Percentiles rank a stretch among this genome's conserved stretches.
These are phyloP conservation scores for Talaromyces stipitatus DNA, from an alignment of 495 filamentous ascomycete genomes.

Conservation along the genomic window DNA sequence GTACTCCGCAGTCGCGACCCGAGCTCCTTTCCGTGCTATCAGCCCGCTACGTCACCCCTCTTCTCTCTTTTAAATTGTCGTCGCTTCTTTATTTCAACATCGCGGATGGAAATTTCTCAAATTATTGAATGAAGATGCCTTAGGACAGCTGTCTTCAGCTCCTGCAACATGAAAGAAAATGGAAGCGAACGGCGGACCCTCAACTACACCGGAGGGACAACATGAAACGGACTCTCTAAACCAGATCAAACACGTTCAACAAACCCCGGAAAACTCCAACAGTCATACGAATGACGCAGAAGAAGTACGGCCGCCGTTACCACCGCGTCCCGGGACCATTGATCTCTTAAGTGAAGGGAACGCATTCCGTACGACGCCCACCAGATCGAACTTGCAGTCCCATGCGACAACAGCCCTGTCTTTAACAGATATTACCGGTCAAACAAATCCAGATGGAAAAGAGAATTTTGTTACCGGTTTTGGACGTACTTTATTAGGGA, in stretches of 20 bases:
- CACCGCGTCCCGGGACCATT: constrained; percentile 53
- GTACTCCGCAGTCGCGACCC: no score
- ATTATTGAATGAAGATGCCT: not conserved
- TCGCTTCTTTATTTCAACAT: not conserved
- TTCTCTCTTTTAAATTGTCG: not conserved
- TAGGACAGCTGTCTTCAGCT: not conserved
- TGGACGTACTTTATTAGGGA: not conserved
- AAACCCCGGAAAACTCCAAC: constrained; percentile 1
- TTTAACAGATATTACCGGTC: constrained; percentile 64
- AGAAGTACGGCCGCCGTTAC: constrained; percentile 54
- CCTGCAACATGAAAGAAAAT: constrained; percentile 2
- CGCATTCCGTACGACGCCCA: constrained; percentile 13
- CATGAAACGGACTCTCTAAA: not conserved
- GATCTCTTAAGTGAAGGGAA: constrained; percentile 33
- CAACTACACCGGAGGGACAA: not conserved
- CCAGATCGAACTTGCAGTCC: constrained; percentile 49
- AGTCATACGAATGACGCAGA: constrained; percentile 25
- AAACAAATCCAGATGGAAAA: constrained; percentile 41
- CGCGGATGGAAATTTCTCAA: not conserved
- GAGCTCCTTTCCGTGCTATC: no score
- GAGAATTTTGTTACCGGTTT: not conserved
- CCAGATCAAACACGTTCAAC: not conserved
- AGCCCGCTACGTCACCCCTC: not conserved
- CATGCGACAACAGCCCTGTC: constrained; percentile 79
- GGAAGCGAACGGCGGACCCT: not conserved